phyloP scores from a whole-genome alignment of 257 asterid species.

The Nemophila menziesii region DNA sequence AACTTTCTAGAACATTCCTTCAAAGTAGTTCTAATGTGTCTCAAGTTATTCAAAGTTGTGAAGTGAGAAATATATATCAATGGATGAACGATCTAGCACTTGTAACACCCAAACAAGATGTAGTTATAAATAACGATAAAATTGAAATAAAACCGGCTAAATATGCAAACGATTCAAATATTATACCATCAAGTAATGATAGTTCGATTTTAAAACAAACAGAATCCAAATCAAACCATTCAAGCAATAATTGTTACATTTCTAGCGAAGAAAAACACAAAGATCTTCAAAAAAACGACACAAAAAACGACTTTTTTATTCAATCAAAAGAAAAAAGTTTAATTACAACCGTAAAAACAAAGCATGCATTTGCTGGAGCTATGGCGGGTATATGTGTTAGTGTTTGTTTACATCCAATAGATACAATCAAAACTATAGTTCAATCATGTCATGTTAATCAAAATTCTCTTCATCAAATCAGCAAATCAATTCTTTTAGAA shows the following conservation, averaged over 20 bases:
- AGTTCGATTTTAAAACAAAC: slow-evolving; percentile 12
- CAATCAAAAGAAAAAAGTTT: slow-evolving; percentile 26
- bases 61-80: slow-evolving; percentile 22
- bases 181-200: slow-evolving; percentile 15
- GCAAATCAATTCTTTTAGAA: slow-evolving; percentile 66
- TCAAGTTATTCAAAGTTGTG: slow-evolving; percentile 17
- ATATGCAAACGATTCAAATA: slow-evolving; percentile 11
- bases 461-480: slow-evolving; percentile 45
- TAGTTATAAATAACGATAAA: slow-evolving; percentile 14
- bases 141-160: slow-evolving; percentile 17
- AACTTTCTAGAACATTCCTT: slow-evolving; percentile 20
- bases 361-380: slow-evolving; percentile 96
- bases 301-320: slow-evolving; percentile 20
- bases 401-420: slow-evolving; percentile 85
- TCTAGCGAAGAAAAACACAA: slow-evolving; percentile 16
- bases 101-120: slow-evolving; percentile 19
- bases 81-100: slow-evolving; percentile 43
- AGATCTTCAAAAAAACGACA: slow-evolving; percentile 13
- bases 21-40: slow-evolving; percentile 17
- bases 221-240: slow-evolving; percentile 15
- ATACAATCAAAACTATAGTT: slow-evolving; percentile 81
- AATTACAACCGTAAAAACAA: slow-evolving; percentile 46
- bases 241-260: slow-evolving; percentile 14
- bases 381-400: slow-evolving; percentile 91
- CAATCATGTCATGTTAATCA: slow-evolving; percentile 62